Evolutionary conservation across 306 rosid species (phyloP).

Genomic region (Macrotyloma uniflorum): DNA sequence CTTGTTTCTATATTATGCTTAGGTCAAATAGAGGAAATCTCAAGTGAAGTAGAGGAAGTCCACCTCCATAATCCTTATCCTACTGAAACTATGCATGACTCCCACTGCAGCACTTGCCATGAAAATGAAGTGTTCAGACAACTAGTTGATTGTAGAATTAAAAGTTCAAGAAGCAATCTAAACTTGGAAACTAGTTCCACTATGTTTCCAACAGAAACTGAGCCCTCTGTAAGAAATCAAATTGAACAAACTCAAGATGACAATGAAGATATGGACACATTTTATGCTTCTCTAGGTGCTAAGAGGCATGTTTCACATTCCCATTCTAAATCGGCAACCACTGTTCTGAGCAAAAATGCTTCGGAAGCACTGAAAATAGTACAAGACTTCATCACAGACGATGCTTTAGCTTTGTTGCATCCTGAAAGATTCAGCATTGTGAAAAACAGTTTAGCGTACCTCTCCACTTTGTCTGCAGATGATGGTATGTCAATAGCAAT

Average conservation of each 20-base stretch:
- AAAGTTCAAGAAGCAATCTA: no score
- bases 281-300: conserved; percentile 23
- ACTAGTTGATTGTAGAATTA: no score
- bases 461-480: conserved; percentile 8
- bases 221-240: no score
- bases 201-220: no score
- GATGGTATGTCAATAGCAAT: background rate
- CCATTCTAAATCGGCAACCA: background rate
- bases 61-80: background rate
- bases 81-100: no score
- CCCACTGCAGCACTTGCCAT: no score
- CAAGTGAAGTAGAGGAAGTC: background rate
- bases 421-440: background rate
- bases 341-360: background rate
- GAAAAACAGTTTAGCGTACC: background rate
- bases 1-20: background rate
- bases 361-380: conserved; percentile 1
- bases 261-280: background rate
- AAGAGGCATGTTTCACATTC: background rate
- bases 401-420: background rate
- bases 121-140: no score
- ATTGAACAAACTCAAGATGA: no score
- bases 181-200: no score
- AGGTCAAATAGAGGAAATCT: background rate
- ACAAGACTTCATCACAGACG: background rate